phyloP scores from a whole-genome alignment of 2,329 filamentous ascomycete species.

The Sporothrix dimorphospora region DNA sequence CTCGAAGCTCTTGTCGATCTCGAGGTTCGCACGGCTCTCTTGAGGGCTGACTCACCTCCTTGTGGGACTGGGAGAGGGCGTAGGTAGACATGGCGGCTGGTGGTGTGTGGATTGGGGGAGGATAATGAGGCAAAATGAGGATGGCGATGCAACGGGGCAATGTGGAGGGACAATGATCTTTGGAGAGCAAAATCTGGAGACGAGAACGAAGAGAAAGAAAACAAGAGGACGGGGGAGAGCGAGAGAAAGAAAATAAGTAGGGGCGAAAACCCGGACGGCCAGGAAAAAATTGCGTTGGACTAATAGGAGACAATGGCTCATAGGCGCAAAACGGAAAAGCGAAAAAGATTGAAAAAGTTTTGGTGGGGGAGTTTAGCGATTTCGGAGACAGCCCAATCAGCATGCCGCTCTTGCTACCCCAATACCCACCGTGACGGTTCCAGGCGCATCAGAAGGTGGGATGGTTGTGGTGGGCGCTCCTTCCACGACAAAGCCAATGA shows the following conservation, averaged over 20 bases:
- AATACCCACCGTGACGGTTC: constrained; percentile 14
- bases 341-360: constrained; percentile 12
- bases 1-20: neutral
- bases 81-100: constrained; percentile 38
- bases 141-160: constrained; percentile 8
- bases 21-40: neutral
- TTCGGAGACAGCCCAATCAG: constrained; percentile 27
- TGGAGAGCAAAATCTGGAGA: constrained; percentile 18
- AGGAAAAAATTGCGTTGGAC: constrained; percentile 28
- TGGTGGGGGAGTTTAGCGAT: constrained; percentile 27
- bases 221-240: constrained; percentile 28
- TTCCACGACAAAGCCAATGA: neutral
- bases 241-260: constrained; percentile 39
- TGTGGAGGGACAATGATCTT: constrained; percentile 3
- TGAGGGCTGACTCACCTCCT: constrained; percentile 29
- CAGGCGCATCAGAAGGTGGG: constrained; percentile 13
- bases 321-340: neutral
- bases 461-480: neutral
- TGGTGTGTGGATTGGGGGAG: constrained; percentile 3
- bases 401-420: neutral
- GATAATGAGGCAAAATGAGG: neutral
- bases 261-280: constrained; percentile 29
- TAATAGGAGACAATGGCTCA: constrained; percentile 15
- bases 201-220: neutral
- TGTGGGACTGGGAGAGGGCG: constrained; percentile 34